Conservation (phyloP, 2,329 filamentous ascomycete genomes). For the Podosphaera leucotricha region DNA sequence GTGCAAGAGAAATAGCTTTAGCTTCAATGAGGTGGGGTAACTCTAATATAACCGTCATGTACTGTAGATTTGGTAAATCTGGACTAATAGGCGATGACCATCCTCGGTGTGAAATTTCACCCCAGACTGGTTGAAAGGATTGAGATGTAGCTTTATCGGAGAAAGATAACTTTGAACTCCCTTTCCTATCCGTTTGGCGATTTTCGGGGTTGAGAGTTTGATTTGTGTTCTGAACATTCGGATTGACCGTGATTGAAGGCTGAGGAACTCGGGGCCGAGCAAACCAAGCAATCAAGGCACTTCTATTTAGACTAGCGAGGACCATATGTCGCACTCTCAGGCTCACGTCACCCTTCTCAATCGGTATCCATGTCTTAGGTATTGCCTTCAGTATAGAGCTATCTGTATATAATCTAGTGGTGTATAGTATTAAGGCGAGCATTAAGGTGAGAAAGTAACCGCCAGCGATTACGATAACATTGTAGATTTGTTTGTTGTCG, state of each 20-base stretch:
- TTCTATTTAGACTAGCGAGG: constrained; percentile 44
- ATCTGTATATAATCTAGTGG: constrained; percentile 67
- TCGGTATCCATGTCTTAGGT: constrained; percentile 64
- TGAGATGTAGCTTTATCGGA: constrained; percentile 2
- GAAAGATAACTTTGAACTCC: not conserved
- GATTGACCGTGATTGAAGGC: constrained; percentile 9
- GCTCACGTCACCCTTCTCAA: constrained; percentile 64
- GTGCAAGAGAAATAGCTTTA: constrained; percentile 69
- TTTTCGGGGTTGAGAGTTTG: not conserved
- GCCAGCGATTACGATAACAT: constrained; percentile 61
- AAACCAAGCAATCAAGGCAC: constrained; percentile 61
- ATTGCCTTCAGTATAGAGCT: constrained; percentile 58
- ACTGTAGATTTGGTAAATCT: constrained; percentile 63
- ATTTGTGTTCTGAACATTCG: constrained; percentile 5
- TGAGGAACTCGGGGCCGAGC: constrained; percentile 39
- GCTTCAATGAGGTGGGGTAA: constrained; percentile 79
- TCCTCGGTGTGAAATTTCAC: constrained; percentile 60
- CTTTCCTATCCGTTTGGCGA: not conserved
- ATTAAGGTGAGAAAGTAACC: constrained; percentile 51
- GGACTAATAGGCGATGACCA: constrained; percentile 63
- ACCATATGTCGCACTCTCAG: constrained; percentile 57
- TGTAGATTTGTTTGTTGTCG: constrained; percentile 40
- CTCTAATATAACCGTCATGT: constrained; percentile 57
- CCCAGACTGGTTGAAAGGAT: constrained; percentile 33
- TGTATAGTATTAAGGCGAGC: constrained; percentile 53